phyloP scores from a whole-genome alignment of 768 basidiomycete species.

The Lentinus tigrinus region DNA sequence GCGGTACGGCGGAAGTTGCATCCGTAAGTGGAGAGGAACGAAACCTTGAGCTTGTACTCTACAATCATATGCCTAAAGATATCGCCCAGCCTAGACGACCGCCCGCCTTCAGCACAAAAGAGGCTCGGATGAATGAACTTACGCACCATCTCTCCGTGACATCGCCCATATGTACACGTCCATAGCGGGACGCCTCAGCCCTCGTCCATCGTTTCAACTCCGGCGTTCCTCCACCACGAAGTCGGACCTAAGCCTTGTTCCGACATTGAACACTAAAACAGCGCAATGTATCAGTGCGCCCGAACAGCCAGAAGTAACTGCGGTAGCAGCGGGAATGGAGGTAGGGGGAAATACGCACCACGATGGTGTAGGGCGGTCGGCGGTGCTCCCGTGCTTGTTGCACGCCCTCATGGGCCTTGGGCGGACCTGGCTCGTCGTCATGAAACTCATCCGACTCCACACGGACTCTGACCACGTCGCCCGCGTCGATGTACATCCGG shows the following conservation, averaged over 20 bases:
- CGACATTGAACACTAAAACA: slow-evolving; percentile 68
- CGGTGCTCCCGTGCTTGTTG: slow-evolving; percentile 49
- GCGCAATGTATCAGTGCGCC: background rate
- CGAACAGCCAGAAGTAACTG: background rate
- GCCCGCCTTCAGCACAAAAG: background rate
- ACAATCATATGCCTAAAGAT: background rate
- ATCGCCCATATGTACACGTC: background rate
- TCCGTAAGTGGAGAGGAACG: background rate
- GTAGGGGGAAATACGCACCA: slow-evolving; percentile 45
- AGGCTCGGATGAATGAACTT: background rate
- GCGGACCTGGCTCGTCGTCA: slow-evolving; percentile 84
- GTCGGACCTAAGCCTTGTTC: slow-evolving; percentile 81
- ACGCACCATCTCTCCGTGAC: background rate
- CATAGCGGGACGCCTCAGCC: slow-evolving; percentile 23
- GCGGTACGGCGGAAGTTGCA: background rate
- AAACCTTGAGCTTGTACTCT: background rate
- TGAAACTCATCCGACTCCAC: slow-evolving; percentile 82
- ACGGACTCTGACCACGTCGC: slow-evolving; percentile 73
- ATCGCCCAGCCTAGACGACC: background rate
- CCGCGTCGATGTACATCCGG: slow-evolving; percentile 80
- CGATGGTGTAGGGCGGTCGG: slow-evolving; percentile 66
- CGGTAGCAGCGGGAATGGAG: background rate
- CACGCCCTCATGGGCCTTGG: slow-evolving; percentile 71
- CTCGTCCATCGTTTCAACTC: slow-evolving; percentile 41
- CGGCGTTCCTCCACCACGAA: slow-evolving; percentile 68